Conservation (phyloP, 805 yeast genomes). For the Sungouiozyma intestinalis region DNA sequence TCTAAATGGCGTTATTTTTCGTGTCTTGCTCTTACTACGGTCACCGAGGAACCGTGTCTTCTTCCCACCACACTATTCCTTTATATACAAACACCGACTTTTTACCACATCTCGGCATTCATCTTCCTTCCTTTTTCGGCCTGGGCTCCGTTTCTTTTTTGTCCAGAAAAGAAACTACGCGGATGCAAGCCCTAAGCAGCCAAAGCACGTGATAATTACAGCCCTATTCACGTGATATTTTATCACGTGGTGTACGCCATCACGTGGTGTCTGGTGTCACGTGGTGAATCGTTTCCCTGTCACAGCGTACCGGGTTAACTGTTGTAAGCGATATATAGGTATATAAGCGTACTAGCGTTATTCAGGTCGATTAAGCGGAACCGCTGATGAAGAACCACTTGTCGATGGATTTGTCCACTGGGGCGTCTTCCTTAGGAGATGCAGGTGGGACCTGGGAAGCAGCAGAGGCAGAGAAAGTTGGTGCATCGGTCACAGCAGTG, state of each 20-base stretch:
- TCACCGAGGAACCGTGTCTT: too few relatives aligned
- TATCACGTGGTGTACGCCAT: too few relatives aligned
- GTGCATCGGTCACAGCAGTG: constrained; percentile 53
- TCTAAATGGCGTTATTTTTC: too few relatives aligned
- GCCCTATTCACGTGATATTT: not conserved
- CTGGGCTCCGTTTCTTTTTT: not conserved
- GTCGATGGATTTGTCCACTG: constrained; percentile 92
- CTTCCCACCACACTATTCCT: not conserved
- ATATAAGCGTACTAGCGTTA: not conserved
- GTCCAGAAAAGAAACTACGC: not conserved
- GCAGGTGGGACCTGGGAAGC: constrained; percentile 57
- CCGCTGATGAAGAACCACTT: constrained; percentile 98
- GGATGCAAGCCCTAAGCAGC: not conserved
- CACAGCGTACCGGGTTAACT: too few relatives aligned
- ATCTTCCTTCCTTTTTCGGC: too few relatives aligned
- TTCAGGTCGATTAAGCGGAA: constrained; percentile 33
- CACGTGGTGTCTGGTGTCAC: too few relatives aligned
- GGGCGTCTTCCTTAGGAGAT: constrained; percentile 68
- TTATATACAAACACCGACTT: not conserved
- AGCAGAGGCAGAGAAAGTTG: constrained; percentile 40
- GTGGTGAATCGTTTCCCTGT: too few relatives aligned
- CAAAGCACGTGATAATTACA: too few relatives aligned
- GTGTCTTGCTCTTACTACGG: too few relatives aligned
- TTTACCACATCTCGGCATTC: not conserved
- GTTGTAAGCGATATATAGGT: too few relatives aligned